These are phyloP conservation scores for Geotrichum citri-aurantii DNA, from an alignment of 1,139 yeast genomes.

Conservation along the genomic window DNA sequence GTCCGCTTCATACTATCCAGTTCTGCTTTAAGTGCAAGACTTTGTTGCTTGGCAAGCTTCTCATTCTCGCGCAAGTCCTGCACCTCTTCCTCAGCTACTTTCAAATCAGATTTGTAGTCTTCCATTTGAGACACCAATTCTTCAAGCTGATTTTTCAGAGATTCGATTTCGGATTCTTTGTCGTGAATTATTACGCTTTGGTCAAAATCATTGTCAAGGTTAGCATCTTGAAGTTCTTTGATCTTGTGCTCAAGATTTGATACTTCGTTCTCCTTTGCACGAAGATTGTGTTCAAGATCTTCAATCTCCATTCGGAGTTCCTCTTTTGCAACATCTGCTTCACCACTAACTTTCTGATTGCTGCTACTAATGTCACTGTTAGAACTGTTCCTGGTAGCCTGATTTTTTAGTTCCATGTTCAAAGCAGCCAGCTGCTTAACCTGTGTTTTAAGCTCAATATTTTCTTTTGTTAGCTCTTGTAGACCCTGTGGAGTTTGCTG, in stretches of 20 bases:
- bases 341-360: neutral
- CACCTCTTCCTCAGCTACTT: conserved; percentile 21
- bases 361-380: neutral
- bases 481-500: conserved; percentile 21
- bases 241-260: conserved; percentile 25
- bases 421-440: conserved; percentile 23
- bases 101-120: conserved; percentile 20
- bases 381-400: conserved; percentile 15
- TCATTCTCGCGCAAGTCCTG: conserved; percentile 24
- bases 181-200: conserved; percentile 21
- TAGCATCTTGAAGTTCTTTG: conserved; percentile 21
- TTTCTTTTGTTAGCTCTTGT: conserved; percentile 20
- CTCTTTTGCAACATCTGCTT: conserved; percentile 1
- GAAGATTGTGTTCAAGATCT: conserved; percentile 21
- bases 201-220: conserved; percentile 27
- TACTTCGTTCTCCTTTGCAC: conserved; percentile 21
- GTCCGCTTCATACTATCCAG: conserved; percentile 9
- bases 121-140: conserved; percentile 17
- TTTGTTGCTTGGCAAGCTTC: conserved; percentile 21
- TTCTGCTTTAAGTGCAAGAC: conserved; percentile 24
- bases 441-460: conserved; percentile 24
- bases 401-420: conserved; percentile 17
- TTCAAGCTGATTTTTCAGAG: conserved; percentile 21
- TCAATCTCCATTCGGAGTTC: conserved; percentile 9
- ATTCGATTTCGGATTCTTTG: conserved; percentile 27